Conservation (phyloP, 2,329 filamentous ascomycete genomes). For the Verticillium albo-atrum region DNA sequence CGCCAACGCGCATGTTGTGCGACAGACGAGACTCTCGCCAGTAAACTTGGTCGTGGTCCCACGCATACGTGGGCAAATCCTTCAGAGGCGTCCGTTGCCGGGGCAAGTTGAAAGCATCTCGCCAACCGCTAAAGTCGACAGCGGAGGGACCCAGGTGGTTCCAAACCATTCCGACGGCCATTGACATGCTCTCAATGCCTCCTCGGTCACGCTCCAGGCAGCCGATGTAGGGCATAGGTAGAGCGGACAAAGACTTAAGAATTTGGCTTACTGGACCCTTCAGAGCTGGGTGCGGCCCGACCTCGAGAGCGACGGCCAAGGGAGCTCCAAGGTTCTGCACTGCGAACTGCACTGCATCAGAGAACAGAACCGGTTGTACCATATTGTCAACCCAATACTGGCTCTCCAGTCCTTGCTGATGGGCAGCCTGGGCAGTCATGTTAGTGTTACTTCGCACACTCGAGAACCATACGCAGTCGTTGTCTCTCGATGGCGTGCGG, state of each 20-base stretch:
- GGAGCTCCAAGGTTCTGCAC: constrained; percentile 8
- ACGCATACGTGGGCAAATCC: constrained; percentile 29
- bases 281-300: constrained; percentile 34
- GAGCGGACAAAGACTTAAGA: not conserved
- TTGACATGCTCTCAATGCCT: constrained; percentile 7
- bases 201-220: constrained; percentile 12
- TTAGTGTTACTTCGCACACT: not conserved
- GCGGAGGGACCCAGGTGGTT: not conserved
- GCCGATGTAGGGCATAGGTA: not conserved
- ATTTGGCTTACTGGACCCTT: constrained; percentile 32
- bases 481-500: not conserved
- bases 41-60: constrained; percentile 27
- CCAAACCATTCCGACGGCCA: constrained; percentile 2
- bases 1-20: constrained; percentile 20
- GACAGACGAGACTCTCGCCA: constrained; percentile 27
- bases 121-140: constrained; percentile 7
- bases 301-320: constrained; percentile 17
- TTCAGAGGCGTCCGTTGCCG: not conserved
- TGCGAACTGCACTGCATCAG: constrained; percentile 1
- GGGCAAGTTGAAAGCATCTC: not conserved
- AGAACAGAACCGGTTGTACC: constrained; percentile 7
- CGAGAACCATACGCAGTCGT: not conserved
- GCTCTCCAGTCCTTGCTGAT: not conserved
- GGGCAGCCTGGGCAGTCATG: not conserved
- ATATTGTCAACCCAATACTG: constrained; percentile 11